A percentile compares a stretch with the other conserved stretches of the same genome.
These are phyloP conservation scores for Pelagophyceae sp. DNA, from an alignment of 352 stramenopile genomes.

Conservation along the genomic window DNA sequence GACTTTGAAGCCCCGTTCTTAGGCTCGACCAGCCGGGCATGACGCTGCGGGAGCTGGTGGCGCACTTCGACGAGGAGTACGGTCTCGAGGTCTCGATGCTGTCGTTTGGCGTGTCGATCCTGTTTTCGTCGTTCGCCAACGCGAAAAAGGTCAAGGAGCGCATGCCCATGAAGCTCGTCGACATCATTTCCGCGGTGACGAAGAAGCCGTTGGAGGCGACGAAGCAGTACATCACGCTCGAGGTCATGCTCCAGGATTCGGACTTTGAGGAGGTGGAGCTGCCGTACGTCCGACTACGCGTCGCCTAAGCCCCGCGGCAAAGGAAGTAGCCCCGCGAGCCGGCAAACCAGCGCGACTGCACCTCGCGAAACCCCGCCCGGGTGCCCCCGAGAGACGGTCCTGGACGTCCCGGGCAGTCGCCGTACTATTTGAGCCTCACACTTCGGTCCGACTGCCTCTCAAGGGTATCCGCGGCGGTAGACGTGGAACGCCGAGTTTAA, in stretches of 20 bases:
- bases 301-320: not conserved
- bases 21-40: conserved; percentile 83
- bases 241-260: conserved; percentile 88
- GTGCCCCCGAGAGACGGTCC: too few relatives aligned
- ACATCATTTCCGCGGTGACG: conserved; percentile 85
- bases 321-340: too few relatives aligned
- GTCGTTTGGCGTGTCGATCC: conserved; percentile 80
- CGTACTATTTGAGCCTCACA: too few relatives aligned
- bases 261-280: conserved; percentile 87
- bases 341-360: too few relatives aligned
- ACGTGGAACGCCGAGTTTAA: too few relatives aligned
- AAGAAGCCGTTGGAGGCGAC: conserved; percentile 87
- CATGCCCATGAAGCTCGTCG: conserved; percentile 90
- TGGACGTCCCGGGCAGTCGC: too few relatives aligned
- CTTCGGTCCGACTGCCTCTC: too few relatives aligned
- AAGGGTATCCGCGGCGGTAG: too few relatives aligned
- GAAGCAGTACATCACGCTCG: conserved; percentile 89
- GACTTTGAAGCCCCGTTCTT: too few relatives aligned
- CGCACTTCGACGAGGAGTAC: conserved; percentile 87
- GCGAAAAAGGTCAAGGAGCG: conserved; percentile 76
- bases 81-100: conserved; percentile 96
- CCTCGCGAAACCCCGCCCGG: too few relatives aligned
- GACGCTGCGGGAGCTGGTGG: conserved; percentile 88
- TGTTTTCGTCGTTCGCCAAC: conserved; percentile 73
- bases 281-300: conserved; percentile 72